These are phyloP conservation scores for Podospora pseudocomata DNA, from an alignment of 495 filamentous ascomycete species.

Conservation along the genomic window DNA sequence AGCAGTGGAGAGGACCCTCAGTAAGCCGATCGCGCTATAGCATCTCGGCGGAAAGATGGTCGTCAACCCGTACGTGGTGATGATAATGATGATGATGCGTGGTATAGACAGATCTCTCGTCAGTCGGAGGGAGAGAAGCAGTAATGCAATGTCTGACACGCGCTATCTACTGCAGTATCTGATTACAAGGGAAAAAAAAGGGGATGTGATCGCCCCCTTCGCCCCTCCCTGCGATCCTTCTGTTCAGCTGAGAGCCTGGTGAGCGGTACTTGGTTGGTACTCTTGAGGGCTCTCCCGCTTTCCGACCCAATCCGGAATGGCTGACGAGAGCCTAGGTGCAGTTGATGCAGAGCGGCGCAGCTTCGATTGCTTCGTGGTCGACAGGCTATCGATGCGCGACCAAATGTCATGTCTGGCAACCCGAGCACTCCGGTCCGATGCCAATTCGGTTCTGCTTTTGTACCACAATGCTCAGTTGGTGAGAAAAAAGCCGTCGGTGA, in stretches of 20 bases:
- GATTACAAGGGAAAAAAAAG: not conserved
- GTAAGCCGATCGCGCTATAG: not conserved
- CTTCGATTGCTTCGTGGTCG: not conserved
- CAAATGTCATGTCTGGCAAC: not conserved
- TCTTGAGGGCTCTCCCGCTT: not conserved
- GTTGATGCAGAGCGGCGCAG: not conserved
- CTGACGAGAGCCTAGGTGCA: not conserved
- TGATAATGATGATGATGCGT: not conserved
- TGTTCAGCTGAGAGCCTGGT: not conserved
- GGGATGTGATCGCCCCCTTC: not conserved
- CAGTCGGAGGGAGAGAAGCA: not conserved
- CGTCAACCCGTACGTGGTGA: not conserved
- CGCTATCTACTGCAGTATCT: not conserved
- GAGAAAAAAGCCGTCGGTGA: not conserved
- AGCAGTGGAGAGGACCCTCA: not conserved
- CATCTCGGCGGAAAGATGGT: not conserved
- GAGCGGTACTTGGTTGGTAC: not conserved
- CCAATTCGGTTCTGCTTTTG: not conserved
- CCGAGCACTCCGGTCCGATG: not conserved
- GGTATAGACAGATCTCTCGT: not conserved
- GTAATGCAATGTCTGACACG: not conserved
- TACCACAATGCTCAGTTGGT: not conserved
- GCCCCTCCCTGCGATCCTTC: slow-evolving; percentile 4
- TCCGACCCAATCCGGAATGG: not conserved
- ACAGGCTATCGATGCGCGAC: not conserved